Evolutionary conservation across 108 stramenopile genomes (phyloP).

Genomic region (Hondaea fermentalgiana): DNA sequence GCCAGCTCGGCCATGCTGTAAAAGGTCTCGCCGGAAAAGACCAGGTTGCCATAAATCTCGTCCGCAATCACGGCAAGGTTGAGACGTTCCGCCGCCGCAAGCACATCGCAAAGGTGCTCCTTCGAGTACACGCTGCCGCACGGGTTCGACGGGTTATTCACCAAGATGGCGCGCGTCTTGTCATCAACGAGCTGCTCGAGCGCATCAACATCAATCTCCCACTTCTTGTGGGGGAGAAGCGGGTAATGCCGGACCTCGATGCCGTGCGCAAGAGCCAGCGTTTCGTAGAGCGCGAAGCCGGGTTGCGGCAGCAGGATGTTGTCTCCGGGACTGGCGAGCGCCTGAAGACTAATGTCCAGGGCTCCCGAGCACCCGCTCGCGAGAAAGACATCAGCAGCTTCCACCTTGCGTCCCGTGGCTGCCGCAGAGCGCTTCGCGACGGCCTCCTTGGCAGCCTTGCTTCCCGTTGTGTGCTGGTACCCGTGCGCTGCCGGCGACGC

Average conservation of each 20-base stretch:
- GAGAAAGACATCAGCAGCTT: constrained; percentile 72
- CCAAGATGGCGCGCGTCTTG: constrained; percentile 57
- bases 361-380: constrained; percentile 80
- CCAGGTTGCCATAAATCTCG: constrained; percentile 83
- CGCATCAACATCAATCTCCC: constrained; percentile 75
- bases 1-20: constrained; percentile 63
- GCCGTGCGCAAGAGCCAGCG: constrained; percentile 73
- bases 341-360: constrained; percentile 66
- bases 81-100: constrained; percentile 55
- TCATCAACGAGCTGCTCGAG: constrained; percentile 50
- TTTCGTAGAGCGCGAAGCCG: constrained; percentile 79
- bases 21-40: constrained; percentile 53
- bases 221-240: constrained; percentile 57
- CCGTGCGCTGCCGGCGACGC: constrained; percentile 34
- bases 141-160: constrained; percentile 87
- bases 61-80: constrained; percentile 70
- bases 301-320: constrained; percentile 73
- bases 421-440: constrained; percentile 48
- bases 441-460: constrained; percentile 58
- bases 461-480: constrained; percentile 69
- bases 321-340: constrained; percentile 59
- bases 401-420: constrained; percentile 17
- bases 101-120: constrained; percentile 56
- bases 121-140: constrained; percentile 77
- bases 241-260: constrained; percentile 64